These are phyloP conservation scores for Lasiodiplodia citricola DNA, from an alignment of 2,329 filamentous ascomycete species.

Conservation along the genomic window DNA sequence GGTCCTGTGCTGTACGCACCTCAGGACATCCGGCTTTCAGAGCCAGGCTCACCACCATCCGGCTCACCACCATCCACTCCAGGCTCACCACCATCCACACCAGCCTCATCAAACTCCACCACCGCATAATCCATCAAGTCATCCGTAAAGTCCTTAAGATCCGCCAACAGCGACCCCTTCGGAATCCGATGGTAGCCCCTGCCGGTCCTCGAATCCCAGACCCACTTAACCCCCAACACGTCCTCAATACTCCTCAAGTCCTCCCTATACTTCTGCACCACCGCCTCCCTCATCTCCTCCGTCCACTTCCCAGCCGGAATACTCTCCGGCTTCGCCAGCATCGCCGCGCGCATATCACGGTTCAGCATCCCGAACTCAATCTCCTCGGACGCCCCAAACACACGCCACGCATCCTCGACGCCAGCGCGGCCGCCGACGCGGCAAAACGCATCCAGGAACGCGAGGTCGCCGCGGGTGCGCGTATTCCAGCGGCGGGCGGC, in stretches of 20 bases:
- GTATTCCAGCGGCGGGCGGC: slow-evolving; percentile 1
- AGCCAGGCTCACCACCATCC: too few relatives aligned
- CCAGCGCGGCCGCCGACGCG: not conserved
- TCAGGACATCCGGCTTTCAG: too few relatives aligned
- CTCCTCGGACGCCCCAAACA: not conserved
- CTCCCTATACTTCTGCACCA: not conserved
- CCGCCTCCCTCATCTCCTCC: not conserved
- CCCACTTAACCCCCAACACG: slow-evolving; percentile 10
- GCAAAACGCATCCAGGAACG: slow-evolving; percentile 2
- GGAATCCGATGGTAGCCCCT: not conserved
- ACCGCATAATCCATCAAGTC: not conserved
- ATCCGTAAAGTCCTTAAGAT: not conserved
- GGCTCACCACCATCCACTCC: too few relatives aligned
- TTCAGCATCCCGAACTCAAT: not conserved
- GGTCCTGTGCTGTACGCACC: too few relatives aligned
- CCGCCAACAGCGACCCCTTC: not conserved
- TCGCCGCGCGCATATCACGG: not conserved
- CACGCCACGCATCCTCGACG: slow-evolving; percentile 3
- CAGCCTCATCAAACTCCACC: too few relatives aligned
- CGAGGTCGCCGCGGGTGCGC: not conserved
- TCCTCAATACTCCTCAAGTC: slow-evolving; percentile 1
- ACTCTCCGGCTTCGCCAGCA: slow-evolving; percentile 9
- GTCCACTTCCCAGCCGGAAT: not conserved
- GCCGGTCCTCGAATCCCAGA: not conserved
- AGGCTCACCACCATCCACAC: too few relatives aligned